Conservation (phyloP, 1,284 basidiomycete species). For the Stygiomarasmius scandens region DNA sequence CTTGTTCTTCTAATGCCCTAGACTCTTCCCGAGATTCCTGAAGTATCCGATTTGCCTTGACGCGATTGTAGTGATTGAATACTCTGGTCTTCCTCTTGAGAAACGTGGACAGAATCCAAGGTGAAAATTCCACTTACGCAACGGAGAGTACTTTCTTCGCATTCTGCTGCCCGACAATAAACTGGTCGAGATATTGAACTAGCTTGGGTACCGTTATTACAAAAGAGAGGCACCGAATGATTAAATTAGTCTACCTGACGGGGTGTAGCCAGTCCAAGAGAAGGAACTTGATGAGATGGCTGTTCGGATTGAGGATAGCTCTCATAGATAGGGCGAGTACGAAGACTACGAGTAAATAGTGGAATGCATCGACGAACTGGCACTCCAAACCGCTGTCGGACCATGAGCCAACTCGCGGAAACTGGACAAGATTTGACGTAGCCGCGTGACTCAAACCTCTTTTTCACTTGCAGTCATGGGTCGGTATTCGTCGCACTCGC, state of each 20-base stretch:
- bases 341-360: constrained; percentile 30
- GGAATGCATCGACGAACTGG: not conserved
- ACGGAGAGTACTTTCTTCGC: constrained; percentile 94
- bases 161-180: constrained; percentile 89
- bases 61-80: constrained; percentile 90
- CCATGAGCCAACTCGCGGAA: not conserved
- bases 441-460: constrained; percentile 23
- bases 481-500: constrained; percentile 47
- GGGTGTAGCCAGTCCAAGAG: constrained; percentile 64
- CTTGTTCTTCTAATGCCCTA: constrained; percentile 23
- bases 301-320: constrained; percentile 1
- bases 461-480: constrained; percentile 25
- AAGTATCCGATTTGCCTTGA: constrained; percentile 63
- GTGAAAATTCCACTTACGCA: constrained; percentile 49
- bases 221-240: not conserved
- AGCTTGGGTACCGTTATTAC: constrained; percentile 48
- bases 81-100: constrained; percentile 56
- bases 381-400: not conserved
- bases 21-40: constrained; percentile 42
- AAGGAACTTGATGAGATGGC: constrained; percentile 24
- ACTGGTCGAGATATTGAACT: constrained; percentile 85
- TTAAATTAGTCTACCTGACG: constrained; percentile 53
- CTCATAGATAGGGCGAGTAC: constrained; percentile 36
- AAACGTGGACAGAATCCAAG: constrained; percentile 5
- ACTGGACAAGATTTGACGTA: not conserved